Evolutionary conservation across 768 basidiomycete species (phyloP).

Genomic region (Tulasnella sp.): DNA sequence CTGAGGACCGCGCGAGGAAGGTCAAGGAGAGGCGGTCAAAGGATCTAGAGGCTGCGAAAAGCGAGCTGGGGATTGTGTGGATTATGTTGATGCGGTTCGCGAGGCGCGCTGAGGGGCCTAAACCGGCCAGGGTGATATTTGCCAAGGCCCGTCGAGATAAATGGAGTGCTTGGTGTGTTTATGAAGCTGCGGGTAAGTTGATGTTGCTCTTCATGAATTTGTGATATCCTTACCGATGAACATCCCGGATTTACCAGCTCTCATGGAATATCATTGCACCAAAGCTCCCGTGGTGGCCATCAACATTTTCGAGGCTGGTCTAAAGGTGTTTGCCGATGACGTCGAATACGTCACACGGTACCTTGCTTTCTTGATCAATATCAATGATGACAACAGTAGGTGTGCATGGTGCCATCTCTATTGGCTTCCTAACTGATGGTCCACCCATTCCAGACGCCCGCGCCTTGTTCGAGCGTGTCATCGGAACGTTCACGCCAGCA

Average conservation of each 20-base stretch:
- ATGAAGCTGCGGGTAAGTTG: conserved; percentile 73
- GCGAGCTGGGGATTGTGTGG: conserved; percentile 61
- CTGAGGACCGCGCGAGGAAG: conserved; percentile 20
- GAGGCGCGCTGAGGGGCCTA: conserved; percentile 75
- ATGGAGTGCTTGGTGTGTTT: conserved; percentile 83
- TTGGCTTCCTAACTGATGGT: conserved; percentile 11
- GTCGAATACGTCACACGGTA: conserved; percentile 80
- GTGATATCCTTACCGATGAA: background rate
- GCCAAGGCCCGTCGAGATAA: conserved; percentile 65
- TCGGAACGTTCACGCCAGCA: conserved; percentile 63
- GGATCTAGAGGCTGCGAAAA: conserved; percentile 41
- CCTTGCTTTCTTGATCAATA: conserved; percentile 82
- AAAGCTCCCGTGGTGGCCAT: conserved; percentile 69
- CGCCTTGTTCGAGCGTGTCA: conserved; percentile 86
- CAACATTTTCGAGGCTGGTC: conserved; percentile 86
- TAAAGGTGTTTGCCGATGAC: conserved; percentile 73
- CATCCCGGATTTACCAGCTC: conserved; percentile 37
- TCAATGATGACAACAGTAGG: conserved; percentile 94
- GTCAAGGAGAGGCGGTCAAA: conserved; percentile 25
- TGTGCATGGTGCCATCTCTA: conserved; percentile 17
- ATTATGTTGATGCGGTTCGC: conserved; percentile 89
- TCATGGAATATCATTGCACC: conserved; percentile 90
- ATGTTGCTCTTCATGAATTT: conserved; percentile 9
- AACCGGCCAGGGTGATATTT: conserved; percentile 66
- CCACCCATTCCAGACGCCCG: conserved; percentile 62